These are phyloP conservation scores for Komagataella phaffii DNA, from an alignment of 805 yeast species.

Conservation along the genomic window DNA sequence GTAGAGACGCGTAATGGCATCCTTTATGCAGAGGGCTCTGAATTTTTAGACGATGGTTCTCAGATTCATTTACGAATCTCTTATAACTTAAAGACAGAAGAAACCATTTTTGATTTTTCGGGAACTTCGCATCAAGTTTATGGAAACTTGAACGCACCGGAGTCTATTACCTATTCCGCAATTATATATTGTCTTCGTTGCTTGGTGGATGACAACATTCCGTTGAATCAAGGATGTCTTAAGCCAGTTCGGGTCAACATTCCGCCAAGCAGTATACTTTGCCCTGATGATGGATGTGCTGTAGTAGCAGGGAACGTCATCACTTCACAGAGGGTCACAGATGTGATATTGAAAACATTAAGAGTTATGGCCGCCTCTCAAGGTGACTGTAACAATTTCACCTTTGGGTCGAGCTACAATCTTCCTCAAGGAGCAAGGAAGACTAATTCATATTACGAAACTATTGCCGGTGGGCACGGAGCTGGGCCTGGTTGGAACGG, in stretches of 20 bases:
- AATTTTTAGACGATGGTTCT: constrained; percentile 76
- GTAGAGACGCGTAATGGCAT: constrained; percentile 28
- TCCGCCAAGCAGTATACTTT: constrained; percentile 49
- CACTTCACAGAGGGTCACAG: constrained; percentile 89
- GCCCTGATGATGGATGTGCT: constrained; percentile 79
- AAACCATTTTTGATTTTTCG: constrained; percentile 67
- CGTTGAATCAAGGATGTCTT: constrained; percentile 88
- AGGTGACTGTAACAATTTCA: constrained; percentile 89
- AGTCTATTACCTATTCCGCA: constrained; percentile 81
- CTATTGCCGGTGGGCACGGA: constrained; percentile 93
- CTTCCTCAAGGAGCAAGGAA: constrained; percentile 31
- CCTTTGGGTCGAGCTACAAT: constrained; percentile 75
- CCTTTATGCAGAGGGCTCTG: constrained; percentile 14
- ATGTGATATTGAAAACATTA: constrained; percentile 77
- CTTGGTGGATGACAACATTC: constrained; percentile 76
- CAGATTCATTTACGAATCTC: constrained; percentile 38
- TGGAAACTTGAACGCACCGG: constrained; percentile 89
- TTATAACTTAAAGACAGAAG: constrained; percentile 34
- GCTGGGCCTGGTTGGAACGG: constrained; percentile 46
- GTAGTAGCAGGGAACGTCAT: constrained; percentile 93
- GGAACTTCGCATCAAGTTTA: constrained; percentile 83
- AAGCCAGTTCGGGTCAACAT: constrained; percentile 58
- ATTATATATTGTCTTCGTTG: constrained; percentile 79
- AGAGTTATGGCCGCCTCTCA: constrained; percentile 89
- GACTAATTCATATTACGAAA: constrained; percentile 87